Percentiles rank a stretch among this genome's conserved stretches.
These are phyloP conservation scores for Starmerella cellae DNA, from an alignment of 805 yeast genomes.

Conservation along the genomic window DNA sequence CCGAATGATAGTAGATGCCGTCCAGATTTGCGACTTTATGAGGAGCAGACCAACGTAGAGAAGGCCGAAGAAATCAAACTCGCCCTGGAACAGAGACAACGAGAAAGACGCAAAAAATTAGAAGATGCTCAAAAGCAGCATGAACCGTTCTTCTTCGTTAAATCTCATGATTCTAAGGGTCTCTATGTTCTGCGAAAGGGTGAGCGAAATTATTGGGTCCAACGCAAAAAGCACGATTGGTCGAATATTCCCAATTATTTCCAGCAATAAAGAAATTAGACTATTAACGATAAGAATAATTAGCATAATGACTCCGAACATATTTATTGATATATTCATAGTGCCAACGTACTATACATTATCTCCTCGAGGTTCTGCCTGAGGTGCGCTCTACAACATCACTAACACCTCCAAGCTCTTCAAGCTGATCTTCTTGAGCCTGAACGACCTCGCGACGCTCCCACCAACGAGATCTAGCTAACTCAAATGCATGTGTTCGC, in stretches of 20 bases:
- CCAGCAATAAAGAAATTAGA: slow-evolving; percentile 1
- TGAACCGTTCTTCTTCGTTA: slow-evolving; percentile 51
- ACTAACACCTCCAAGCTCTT: slow-evolving; percentile 82
- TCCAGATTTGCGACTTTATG: slow-evolving; percentile 71
- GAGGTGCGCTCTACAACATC: slow-evolving; percentile 55
- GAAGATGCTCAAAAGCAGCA: slow-evolving; percentile 37
- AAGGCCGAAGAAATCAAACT: slow-evolving; percentile 60
- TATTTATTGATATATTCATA: too few relatives aligned
- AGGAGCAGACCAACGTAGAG: slow-evolving; percentile 46
- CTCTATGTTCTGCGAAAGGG: slow-evolving; percentile 37
- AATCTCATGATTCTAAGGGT: slow-evolving; percentile 29
- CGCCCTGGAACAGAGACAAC: slow-evolving; percentile 63
- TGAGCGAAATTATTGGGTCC: slow-evolving; percentile 55
- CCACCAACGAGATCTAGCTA: slow-evolving; percentile 96
- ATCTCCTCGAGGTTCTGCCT: background rate
- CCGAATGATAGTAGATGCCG: slow-evolving; percentile 83
- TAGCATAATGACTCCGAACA: too few relatives aligned
- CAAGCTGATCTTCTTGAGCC: slow-evolving; percentile 74
- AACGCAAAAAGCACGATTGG: slow-evolving; percentile 36
- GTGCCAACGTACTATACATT: background rate
- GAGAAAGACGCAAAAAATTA: slow-evolving; percentile 52
- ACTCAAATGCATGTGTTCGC: slow-evolving; percentile 76
- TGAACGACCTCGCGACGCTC: slow-evolving; percentile 90
- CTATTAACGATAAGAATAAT: too few relatives aligned
- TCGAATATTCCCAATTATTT: slow-evolving; percentile 14